Conservation (phyloP, 2,329 filamentous ascomycete genomes). For the Lasiodiplodia gonubiensis region DNA sequence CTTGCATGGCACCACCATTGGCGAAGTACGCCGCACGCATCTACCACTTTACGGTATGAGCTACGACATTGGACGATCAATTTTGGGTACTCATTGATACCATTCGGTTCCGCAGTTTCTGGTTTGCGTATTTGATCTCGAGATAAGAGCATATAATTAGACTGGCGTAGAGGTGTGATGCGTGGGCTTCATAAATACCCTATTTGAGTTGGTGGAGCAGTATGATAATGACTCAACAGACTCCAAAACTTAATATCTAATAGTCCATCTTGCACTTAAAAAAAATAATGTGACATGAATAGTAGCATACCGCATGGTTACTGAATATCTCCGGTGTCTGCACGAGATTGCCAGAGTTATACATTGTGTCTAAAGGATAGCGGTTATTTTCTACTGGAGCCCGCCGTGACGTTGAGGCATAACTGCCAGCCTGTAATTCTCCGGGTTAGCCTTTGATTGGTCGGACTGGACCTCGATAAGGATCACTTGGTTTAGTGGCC, state of each 20-base stretch:
- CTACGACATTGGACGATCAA: background rate
- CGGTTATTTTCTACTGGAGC: too few relatives aligned
- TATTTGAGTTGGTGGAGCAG: background rate
- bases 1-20: background rate
- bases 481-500: background rate
- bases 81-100: background rate
- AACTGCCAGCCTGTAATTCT: too few relatives aligned
- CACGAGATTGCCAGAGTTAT: too few relatives aligned
- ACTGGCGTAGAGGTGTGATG: background rate
- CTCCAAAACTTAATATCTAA: background rate
- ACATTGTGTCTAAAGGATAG: too few relatives aligned
- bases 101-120: background rate
- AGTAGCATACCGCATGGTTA: background rate
- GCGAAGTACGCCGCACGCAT: background rate
- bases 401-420: too few relatives aligned
- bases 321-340: too few relatives aligned
- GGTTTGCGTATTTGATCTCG: background rate
- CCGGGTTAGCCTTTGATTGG: too few relatives aligned
- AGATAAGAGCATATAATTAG: background rate
- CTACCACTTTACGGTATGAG: background rate
- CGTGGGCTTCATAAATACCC: background rate
- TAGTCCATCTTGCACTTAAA: too few relatives aligned
- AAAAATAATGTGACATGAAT: too few relatives aligned
- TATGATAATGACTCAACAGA: background rate
- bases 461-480: background rate